Conservation (phyloP, 768 basidiomycete genomes). For the Pleurotus tuoliensis region DNA sequence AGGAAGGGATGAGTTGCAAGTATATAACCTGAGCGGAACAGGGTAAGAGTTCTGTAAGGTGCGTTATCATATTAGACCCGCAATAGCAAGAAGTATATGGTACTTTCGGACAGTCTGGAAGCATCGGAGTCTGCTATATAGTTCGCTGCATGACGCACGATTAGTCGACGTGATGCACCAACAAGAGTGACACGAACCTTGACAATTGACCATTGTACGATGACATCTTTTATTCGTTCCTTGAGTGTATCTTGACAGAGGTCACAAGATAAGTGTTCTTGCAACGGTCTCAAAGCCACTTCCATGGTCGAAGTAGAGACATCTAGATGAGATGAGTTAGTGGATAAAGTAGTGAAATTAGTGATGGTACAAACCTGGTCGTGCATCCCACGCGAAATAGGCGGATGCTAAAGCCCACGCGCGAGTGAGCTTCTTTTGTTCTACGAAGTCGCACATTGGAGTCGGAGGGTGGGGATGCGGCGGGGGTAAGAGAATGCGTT, state of each 20-base stretch:
- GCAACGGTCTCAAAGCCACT: slow-evolving; percentile 63
- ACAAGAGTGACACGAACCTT: slow-evolving; percentile 47
- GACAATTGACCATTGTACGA: slow-evolving; percentile 75
- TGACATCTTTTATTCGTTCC: slow-evolving; percentile 63
- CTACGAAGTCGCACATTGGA: slow-evolving; percentile 59
- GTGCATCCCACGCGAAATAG: slow-evolving; percentile 81
- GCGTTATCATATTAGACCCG: too few relatives aligned
- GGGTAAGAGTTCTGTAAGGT: too few relatives aligned
- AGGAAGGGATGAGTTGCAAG: too few relatives aligned
- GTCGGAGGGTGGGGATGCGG: slow-evolving; percentile 77
- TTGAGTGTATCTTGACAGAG: slow-evolving; percentile 60
- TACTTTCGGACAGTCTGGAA: too few relatives aligned
- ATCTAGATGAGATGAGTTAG: slow-evolving; percentile 37
- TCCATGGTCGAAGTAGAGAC: slow-evolving; percentile 72
- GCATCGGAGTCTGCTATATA: neutral
- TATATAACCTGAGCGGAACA: too few relatives aligned
- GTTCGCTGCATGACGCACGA: neutral
- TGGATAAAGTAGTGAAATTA: neutral
- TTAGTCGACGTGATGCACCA: neutral
- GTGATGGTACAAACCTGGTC: slow-evolving; percentile 51
- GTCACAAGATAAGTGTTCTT: slow-evolving; percentile 65
- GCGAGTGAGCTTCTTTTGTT: slow-evolving; percentile 75
- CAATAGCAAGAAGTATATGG: too few relatives aligned
- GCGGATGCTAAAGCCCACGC: slow-evolving; percentile 83
- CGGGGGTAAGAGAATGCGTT: slow-evolving; percentile 70